phyloP scores from a whole-genome alignment of 305 asterid genomes.

The Solanum hybrid region DNA sequence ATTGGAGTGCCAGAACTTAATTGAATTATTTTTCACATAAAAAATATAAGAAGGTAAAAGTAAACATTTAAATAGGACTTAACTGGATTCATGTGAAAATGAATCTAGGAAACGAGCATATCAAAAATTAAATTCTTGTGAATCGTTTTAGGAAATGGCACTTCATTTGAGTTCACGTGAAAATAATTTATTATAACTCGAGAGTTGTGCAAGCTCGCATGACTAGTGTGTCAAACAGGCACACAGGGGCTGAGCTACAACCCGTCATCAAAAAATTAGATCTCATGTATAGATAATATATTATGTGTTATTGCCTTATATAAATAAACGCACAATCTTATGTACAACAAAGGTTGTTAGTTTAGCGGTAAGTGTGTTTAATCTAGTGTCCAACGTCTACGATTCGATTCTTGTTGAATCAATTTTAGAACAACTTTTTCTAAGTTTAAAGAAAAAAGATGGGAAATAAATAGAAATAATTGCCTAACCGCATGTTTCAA shows the following conservation, averaged over 20 bases:
- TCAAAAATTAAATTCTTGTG: not conserved
- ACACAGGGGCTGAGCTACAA: not conserved
- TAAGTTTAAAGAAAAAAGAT: not conserved
- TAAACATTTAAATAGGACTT: not conserved
- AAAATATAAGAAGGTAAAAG: not conserved
- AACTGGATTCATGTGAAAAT: not conserved
- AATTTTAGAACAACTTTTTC: not conserved
- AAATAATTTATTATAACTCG: not conserved
- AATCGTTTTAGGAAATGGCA: not conserved
- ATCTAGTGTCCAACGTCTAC: not conserved
- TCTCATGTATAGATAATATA: not conserved
- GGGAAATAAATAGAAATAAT: not conserved
- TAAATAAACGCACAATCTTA: not conserved
- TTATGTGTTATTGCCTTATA: not conserved
- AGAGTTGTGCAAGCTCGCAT: not conserved
- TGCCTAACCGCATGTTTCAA: not conserved
- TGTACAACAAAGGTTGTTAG: not conserved
- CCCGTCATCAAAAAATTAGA: not conserved
- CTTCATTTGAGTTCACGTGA: not conserved
- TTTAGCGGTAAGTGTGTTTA: not conserved
- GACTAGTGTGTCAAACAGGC: not conserved
- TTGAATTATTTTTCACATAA: not conserved
- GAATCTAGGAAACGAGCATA: not conserved
- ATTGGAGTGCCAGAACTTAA: not conserved
- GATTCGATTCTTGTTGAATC: not conserved